Base-by-base conservation (phyloP, 2,329 filamentous ascomycete species). In the Pochonia chlamydosporia region DNA sequence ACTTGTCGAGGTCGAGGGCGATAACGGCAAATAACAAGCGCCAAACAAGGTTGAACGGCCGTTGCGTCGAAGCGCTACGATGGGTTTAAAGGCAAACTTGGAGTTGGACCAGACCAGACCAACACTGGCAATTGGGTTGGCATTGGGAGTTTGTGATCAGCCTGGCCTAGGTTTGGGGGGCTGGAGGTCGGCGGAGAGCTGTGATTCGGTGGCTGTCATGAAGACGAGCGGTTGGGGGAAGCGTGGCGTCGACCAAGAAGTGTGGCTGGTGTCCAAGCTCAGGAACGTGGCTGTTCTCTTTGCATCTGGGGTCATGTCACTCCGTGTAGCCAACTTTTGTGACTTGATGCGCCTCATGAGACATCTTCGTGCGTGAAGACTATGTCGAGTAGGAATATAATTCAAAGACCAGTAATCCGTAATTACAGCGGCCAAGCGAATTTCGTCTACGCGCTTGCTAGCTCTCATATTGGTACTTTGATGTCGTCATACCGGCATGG, bases 121-220 rank as follows among this genome's bases (percentile, higher is more conserved):
- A 13, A 13, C 26, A 8, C 26, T 28, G 3, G 26, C 26, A 36
- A 36, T 36, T 18, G 10, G 35, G 35, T 39, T 30, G 39, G 23
- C 33, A 23, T 26, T 42, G 47, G 39, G 35, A 44, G 28, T 6
- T 20, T 40, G 41, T 21, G 20, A 35, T 24, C 30, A 33, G 42
- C 28, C 11, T 44, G n/a, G n/a, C n/a, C n/a, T n/a, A n/a, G n/a
- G n/a, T 5, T 30, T 30, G 28, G 21, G 42, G 26, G 26, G 41
- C 35, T 36, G 39, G 23, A 41, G 25, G n/a, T 21, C 25, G 37
- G 37, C 10, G 8, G 37, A 18, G 46, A 49, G 43, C 47, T 49
- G 37, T 50, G 46, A 49, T 50, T 50, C 49, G 49, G 46, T 50
- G 46, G 46, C 42, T 46, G 49, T 46, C 40, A 26, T n/a, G 14